Percentiles rank a stretch among this genome's conserved stretches.
phyloP scores from a whole-genome alignment of 1,284 basidiomycete species.

The Ustilago curta region DNA sequence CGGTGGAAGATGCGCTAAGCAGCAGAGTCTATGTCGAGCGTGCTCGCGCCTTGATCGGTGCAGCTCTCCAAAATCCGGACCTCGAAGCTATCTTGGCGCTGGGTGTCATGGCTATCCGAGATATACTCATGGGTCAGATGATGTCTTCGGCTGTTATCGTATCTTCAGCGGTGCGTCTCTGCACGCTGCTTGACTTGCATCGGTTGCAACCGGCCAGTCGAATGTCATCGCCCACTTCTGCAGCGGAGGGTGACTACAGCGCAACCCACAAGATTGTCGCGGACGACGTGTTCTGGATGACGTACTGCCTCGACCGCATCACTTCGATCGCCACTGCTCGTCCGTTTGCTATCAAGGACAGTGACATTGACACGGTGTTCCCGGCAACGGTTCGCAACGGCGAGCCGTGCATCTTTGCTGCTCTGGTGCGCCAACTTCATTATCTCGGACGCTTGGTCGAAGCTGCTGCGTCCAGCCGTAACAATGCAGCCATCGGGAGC shows the following conservation, averaged over 20 bases:
- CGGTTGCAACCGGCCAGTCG: conserved; percentile 15
- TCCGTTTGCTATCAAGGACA: conserved; percentile 41
- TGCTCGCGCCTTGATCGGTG: conserved; percentile 38
- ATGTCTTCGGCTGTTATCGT: conserved; percentile 33
- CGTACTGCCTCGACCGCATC: conserved; percentile 46
- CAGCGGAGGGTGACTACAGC: conserved; percentile 2
- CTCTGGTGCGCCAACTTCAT: conserved; percentile 45
- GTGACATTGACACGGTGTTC: conserved; percentile 36
- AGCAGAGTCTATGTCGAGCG: conserved; percentile 34
- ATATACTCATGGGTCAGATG: conserved; percentile 33
- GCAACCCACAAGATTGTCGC: conserved; percentile 3
- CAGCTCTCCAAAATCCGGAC: conserved; percentile 25
- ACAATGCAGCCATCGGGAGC: background rate
- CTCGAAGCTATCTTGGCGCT: conserved; percentile 41
- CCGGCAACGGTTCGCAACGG: conserved; percentile 29
- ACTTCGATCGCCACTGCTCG: conserved; percentile 34
- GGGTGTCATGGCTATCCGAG: conserved; percentile 40
- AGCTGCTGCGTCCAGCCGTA: conserved; percentile 1
- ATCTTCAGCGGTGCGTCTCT: conserved; percentile 34
- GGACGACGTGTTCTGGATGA: conserved; percentile 38
- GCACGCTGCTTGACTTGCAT: conserved; percentile 44
- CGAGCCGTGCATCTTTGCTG: conserved; percentile 46
- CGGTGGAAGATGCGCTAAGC: conserved; percentile 15
- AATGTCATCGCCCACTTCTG: conserved; percentile 11
- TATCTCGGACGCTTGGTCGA: conserved; percentile 36